Evolutionary conservation across 371 early-diverging fungal species (phyloP).

Genomic region (Choanephora cucurbitarum): DNA sequence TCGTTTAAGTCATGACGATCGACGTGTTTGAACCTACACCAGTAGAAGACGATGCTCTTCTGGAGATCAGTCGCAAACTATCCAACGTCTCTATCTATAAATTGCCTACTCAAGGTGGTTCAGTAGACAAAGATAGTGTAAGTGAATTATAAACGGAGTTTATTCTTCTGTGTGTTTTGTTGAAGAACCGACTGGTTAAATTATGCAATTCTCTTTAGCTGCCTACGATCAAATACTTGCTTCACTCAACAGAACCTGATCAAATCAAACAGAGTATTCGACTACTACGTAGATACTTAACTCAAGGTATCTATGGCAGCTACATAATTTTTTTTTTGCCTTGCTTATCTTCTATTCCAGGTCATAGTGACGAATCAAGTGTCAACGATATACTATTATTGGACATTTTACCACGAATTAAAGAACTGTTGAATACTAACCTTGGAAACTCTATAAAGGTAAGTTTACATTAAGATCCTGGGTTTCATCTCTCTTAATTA

Average conservation of each 20-base stretch:
- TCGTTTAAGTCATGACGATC: conserved; percentile 32
- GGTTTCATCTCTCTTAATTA: background rate
- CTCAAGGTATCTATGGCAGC: conserved; percentile 50
- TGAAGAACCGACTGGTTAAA: conserved; percentile 17
- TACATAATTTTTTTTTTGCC: background rate
- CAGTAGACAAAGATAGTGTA: conserved; percentile 29
- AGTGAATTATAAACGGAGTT: conserved; percentile 21
- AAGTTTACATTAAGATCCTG: too few relatives aligned
- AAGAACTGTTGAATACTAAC: conserved; percentile 27
- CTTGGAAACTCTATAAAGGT: conserved; percentile 33
- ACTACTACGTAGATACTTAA: conserved; percentile 38
- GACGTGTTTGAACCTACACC: conserved; percentile 41
- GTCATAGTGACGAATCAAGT: conserved; percentile 18
- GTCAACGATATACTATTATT: conserved; percentile 38
- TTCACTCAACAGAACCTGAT: conserved; percentile 24
- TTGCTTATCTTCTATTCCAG: background rate
- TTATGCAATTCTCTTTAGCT: conserved; percentile 12
- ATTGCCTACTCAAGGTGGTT: conserved; percentile 20
- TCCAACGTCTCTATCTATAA: conserved; percentile 41
- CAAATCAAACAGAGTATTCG: conserved; percentile 30
- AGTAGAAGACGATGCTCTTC: conserved; percentile 23
- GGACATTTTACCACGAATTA: conserved; percentile 39
- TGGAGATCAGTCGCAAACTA: conserved; percentile 46
- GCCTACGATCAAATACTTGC: conserved; percentile 22
- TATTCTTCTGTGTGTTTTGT: background rate